Conservation (phyloP, 305 asterid genomes). For the Caryopteris hybrid region DNA sequence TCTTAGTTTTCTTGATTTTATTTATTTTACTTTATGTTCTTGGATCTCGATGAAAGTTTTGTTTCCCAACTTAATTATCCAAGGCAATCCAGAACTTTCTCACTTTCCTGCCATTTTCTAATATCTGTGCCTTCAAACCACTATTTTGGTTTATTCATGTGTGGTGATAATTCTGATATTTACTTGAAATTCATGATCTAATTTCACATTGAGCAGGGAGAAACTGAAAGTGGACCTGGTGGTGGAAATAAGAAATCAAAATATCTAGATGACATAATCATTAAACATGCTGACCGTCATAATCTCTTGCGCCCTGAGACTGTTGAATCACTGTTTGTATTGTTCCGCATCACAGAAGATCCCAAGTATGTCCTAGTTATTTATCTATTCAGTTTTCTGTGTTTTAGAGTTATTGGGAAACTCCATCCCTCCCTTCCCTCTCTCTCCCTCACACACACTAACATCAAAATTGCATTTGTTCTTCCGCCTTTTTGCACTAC, state of each 20-base stretch:
- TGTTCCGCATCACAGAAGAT: constrained; percentile 91
- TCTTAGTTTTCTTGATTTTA: background rate
- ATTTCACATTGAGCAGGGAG: constrained; percentile 48
- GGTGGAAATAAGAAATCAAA: constrained; percentile 75
- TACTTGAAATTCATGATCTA: constrained; percentile 17
- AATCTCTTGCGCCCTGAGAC: constrained; percentile 97
- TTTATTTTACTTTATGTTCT: background rate
- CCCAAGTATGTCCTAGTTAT: constrained; percentile 54
- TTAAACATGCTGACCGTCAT: constrained; percentile 83
- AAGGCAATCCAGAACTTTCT: background rate
- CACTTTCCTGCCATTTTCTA: background rate
- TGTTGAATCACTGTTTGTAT: constrained; percentile 76
- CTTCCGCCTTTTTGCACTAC: background rate
- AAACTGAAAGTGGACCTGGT: constrained; percentile 53
- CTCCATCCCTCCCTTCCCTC: background rate
- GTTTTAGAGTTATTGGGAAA: background rate
- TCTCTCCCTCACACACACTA: background rate
- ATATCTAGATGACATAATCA: constrained; percentile 71
- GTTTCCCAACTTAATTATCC: background rate
- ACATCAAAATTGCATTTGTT: background rate
- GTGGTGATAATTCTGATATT: constrained; percentile 1
- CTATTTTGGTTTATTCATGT: background rate
- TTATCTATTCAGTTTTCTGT: background rate
- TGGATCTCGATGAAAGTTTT: background rate
- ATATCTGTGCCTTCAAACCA: background rate